phyloP scores from a whole-genome alignment of 176 grass and related monocot species.

The Tillandsia leiboldiana region DNA sequence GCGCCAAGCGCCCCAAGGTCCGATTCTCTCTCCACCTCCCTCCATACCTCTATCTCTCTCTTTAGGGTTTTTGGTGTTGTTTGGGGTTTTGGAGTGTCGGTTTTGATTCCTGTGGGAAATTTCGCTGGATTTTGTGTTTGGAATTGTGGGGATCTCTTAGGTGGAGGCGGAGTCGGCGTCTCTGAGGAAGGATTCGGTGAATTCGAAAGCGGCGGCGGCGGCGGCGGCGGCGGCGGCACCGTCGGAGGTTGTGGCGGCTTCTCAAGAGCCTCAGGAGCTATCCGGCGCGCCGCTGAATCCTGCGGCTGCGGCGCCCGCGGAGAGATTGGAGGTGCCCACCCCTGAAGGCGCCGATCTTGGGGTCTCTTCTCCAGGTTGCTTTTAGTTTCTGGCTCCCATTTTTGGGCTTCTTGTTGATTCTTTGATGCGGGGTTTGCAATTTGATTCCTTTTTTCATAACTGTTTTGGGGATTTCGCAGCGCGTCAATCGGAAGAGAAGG shows the following conservation, averaged over 20 bases:
- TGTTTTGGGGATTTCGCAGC: background rate
- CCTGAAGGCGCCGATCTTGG: background rate
- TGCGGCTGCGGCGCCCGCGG: background rate
- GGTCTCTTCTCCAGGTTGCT: background rate
- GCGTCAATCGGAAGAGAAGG: background rate
- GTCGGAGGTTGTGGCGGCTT: slow-evolving; percentile 5
- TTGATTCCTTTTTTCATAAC: background rate
- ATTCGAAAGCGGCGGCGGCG: background rate
- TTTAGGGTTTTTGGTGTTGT: background rate
- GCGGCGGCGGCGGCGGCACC: slow-evolving; percentile 1
- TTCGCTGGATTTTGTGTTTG: background rate
- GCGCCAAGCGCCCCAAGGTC: slow-evolving; percentile 53
- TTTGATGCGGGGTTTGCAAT: background rate
- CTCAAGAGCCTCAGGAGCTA: background rate
- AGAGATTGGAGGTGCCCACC: background rate
- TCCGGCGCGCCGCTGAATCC: no score
- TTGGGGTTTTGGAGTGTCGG: slow-evolving; percentile 21
- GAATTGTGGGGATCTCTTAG: slow-evolving; percentile 6
- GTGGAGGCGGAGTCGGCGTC: background rate
- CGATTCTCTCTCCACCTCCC: no score
- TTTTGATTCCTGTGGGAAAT: slow-evolving; percentile 4
- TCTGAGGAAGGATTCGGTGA: background rate
- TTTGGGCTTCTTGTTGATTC: background rate
- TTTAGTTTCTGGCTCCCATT: background rate
- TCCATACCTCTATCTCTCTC: slow-evolving; percentile 19